Base-by-base conservation (phyloP, 495 filamentous ascomycete genomes). In the Trichoderma reesei region DNA sequence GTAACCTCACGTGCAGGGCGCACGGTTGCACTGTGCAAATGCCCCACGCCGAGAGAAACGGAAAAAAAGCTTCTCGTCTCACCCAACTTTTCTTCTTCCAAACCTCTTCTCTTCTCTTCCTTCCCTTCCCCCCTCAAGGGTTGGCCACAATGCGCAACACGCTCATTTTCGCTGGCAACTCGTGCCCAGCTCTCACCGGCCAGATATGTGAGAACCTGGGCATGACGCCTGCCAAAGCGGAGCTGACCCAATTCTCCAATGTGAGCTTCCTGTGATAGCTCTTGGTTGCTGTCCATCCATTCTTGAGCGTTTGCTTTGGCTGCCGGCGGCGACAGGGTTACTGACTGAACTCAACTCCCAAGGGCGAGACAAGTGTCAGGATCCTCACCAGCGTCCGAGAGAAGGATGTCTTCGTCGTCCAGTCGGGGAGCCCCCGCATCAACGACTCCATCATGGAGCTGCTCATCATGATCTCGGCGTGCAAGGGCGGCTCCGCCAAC, bases 381-480 rank as follows among this genome's bases (percentile, higher is more conserved):
- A 92, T 98, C 71, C 81, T 90, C 73, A 90, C 89, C 48, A 97
- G 93, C 62, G 90, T 98, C 61, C 88, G 94, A 63, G 93, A 98
- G 71, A 94, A 98, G 73, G 92, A 98, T 84, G 92, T 98, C 64
- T 98, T 98, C 77, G 92, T 98, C 71, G 89, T 98, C 18, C 94
- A 98, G 82, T 97, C 93, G 68, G 94, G 94, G 63, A 97, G 95
- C 75, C 81, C 84, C 70, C 92, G 90, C 83, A 95, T 96, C 82
- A 98, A 98, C 77, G 95, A 98, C 77, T 93, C 90, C 67, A 89
- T 98, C 71, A 96, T 98, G 90, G 94, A 98, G 81, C 82, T 98
- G 65, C 85, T 98, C 70, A 97, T 98, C 75, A 92, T 98, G 88
- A 96, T 98, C 70, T 93, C 91, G 65, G 94, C 94, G 61, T 98